These are phyloP conservation scores for Daldinia childiae DNA, from an alignment of 495 filamentous ascomycete species.

Conservation along the genomic window DNA sequence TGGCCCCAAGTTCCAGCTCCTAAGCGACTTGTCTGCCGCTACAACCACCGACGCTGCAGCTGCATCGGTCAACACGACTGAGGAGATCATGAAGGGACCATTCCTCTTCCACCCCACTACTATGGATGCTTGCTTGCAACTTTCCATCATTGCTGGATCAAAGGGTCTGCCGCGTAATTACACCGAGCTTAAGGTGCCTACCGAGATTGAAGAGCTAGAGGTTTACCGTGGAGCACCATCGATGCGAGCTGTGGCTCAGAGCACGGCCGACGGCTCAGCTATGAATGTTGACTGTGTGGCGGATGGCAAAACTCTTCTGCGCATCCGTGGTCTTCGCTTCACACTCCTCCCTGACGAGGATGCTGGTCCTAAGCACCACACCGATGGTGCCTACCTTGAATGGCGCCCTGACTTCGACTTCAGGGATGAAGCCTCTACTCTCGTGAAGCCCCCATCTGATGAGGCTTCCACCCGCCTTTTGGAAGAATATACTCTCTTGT, in stretches of 20 bases:
- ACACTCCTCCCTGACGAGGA: neutral
- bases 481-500: slow-evolving; percentile 41
- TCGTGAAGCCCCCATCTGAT: slow-evolving; percentile 21
- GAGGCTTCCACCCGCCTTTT: slow-evolving; percentile 1
- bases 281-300: slow-evolving; percentile 20
- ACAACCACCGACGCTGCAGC: neutral
- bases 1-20: slow-evolving; percentile 38
- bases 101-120: slow-evolving; percentile 52
- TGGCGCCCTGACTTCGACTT: slow-evolving; percentile 48
- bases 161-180: slow-evolving; percentile 40
- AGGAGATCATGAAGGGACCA: slow-evolving; percentile 18
- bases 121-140: slow-evolving; percentile 55
- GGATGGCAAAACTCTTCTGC: neutral
- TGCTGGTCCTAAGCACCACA: slow-evolving; percentile 10
- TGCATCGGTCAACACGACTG: neutral
- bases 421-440: slow-evolving; percentile 9
- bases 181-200: slow-evolving; percentile 43
- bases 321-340: slow-evolving; percentile 2
- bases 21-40: neutral
- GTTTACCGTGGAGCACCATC: slow-evolving; percentile 9
- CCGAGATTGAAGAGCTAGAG: slow-evolving; percentile 48
- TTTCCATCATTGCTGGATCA: slow-evolving; percentile 43
- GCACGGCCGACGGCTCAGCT: slow-evolving; percentile 8
- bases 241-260: neutral
- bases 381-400: slow-evolving; percentile 27